These are phyloP conservation scores for Podaxis mareebaensis DNA, from an alignment of 768 basidiomycete genomes.

Conservation along the genomic window DNA sequence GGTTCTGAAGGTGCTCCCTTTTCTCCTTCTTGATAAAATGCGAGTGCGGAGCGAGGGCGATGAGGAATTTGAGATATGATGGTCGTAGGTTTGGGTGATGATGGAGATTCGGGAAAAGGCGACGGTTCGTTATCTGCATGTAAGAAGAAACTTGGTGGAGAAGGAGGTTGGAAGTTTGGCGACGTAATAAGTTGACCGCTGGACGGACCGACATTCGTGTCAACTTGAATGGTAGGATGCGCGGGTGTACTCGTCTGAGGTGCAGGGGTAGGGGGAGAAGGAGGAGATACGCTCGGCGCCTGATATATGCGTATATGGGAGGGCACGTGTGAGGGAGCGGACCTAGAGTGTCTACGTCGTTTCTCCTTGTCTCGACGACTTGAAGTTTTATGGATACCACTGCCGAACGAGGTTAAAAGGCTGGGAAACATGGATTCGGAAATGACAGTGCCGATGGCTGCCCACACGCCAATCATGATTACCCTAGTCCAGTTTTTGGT, in stretches of 20 bases:
- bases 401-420: constrained; percentile 22
- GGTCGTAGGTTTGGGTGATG: constrained; percentile 18
- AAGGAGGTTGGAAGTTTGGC: constrained; percentile 26
- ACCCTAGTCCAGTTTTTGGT: constrained; percentile 33
- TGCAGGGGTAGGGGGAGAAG: constrained; percentile 21
- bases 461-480: constrained; percentile 39
- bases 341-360: constrained; percentile 30
- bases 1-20: constrained; percentile 28
- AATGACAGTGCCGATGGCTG: constrained; percentile 32
- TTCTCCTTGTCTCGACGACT: constrained; percentile 21
- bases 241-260: constrained; percentile 19
- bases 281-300: constrained; percentile 20
- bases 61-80: constrained; percentile 18
- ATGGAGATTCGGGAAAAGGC: constrained; percentile 28
- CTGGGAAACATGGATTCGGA: constrained; percentile 32
- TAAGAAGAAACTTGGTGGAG: constrained; percentile 42
- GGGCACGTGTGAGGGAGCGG: constrained; percentile 29
- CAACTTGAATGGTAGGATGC: constrained; percentile 24
- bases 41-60: constrained; percentile 32
- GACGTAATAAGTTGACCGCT: constrained; percentile 1
- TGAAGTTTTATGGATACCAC: constrained; percentile 9
- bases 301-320: constrained; percentile 33
- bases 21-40: constrained; percentile 29
- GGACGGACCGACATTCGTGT: constrained; percentile 9
- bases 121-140: constrained; percentile 28